A percentile compares a stretch with the other conserved stretches of the same genome.
Evolutionary conservation across 2,329 filamentous ascomycete genomes (phyloP).

Genomic region (Trichoderma aggressivum): DNA sequence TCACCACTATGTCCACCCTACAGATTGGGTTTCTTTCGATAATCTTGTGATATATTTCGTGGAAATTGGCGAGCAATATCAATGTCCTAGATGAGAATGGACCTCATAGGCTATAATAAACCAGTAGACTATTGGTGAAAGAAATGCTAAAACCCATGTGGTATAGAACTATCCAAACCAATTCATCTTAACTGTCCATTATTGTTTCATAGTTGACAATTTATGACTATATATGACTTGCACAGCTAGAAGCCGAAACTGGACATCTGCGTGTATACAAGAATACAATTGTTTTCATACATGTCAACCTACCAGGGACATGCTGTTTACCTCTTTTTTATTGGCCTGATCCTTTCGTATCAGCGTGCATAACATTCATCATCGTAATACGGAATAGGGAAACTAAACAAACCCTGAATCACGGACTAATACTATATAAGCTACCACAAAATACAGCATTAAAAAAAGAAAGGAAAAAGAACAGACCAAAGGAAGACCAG

Average conservation of each 20-base stretch:
- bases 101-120: not conserved
- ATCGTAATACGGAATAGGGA: not conserved
- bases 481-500: not conserved
- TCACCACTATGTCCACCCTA: not conserved
- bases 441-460: not conserved
- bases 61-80: not conserved
- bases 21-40: not conserved
- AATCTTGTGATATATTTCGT: not conserved
- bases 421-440: not conserved
- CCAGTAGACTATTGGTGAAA: not conserved
- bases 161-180: not conserved
- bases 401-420: not conserved
- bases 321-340: not conserved
- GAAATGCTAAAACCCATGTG: not conserved
- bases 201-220: not conserved
- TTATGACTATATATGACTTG: not conserved
- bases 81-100: not conserved
- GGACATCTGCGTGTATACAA: not conserved
- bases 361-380: not conserved
- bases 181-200: not conserved
- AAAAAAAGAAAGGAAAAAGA: not conserved
- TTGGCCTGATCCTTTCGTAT: not conserved
- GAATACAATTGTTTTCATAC: not conserved
- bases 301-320: not conserved
- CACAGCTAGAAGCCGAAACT: not conserved